Evolutionary conservation across 768 basidiomycete genomes (phyloP), one percentile per base, ranked within the genome.

Genomic region (Auricularia auricula-judae): DNA sequence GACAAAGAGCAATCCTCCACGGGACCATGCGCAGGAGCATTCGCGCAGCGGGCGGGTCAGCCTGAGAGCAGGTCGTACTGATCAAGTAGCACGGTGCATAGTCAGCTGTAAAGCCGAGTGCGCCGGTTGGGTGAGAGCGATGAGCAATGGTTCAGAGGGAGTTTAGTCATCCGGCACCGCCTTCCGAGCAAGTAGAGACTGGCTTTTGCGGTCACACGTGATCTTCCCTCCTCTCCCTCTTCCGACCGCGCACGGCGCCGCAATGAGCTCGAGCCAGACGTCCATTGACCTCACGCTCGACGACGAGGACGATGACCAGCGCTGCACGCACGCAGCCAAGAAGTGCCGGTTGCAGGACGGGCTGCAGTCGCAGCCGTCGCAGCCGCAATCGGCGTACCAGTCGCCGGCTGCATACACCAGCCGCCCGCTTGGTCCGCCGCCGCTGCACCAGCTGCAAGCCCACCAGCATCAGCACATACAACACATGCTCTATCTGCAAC

Each of bases 201-300:
- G 10, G 14, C 10, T 51, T 51, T 51, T 51, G 18, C 47, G 11
- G 14, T 18, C 47, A 51, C 47, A 51, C 47, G 47, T 51, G 47
- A 51, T 51, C 47, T 16, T 51, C 10, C 8, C 21, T 16, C 43
- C 47, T 51, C 47, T 51, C 47, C 47, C 18, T 18, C 16, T 18
- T 5, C 47, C 47, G 14, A 18, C 47, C 47, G 21, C 16, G 18
- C 18, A 51, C 18, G 18, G 14, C 47, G 47, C 47, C 47, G 47
- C 47, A 16, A 51, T 51, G 47, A 51, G 47, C 47, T 21, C 39
- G 39, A 42, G 39, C 39, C 39, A 42, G 39, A 79, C 76, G 73
- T 76, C 72, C 16, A 77, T 93, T 65, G 76, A 91, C 29, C 76
- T 77, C 44, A 87, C 89, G 2, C 89, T 92, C 68, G 91, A 93